These are phyloP conservation scores for Scytalidium lignicola DNA, from an alignment of 2,329 filamentous ascomycete genomes.

Conservation along the genomic window DNA sequence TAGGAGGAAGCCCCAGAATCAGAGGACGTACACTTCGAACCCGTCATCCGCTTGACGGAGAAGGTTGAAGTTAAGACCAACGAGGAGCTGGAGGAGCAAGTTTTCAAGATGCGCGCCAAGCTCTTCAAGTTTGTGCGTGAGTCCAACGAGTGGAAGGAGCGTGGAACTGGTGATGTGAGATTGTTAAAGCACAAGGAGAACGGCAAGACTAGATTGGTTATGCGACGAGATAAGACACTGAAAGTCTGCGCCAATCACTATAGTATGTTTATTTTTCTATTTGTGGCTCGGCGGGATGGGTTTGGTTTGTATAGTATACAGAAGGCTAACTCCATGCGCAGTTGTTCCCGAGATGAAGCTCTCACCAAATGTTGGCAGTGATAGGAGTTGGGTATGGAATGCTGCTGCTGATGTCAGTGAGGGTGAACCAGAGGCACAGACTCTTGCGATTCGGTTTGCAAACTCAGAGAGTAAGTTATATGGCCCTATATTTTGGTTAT, in stretches of 20 bases:
- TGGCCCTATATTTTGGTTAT: background rate
- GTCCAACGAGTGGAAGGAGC: constrained; percentile 96
- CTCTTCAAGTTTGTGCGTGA: constrained; percentile 97
- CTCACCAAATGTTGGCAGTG: constrained; percentile 93
- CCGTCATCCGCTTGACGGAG: constrained; percentile 91
- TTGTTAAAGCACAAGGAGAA: constrained; percentile 99
- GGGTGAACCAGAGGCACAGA: constrained; percentile 93
- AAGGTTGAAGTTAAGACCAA: constrained; percentile 97
- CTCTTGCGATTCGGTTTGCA: constrained; percentile 93
- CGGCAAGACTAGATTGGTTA: constrained; percentile 93
- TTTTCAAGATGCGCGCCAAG: constrained; percentile 99
- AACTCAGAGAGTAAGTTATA: constrained; percentile 83
- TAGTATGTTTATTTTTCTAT: constrained; percentile 58
- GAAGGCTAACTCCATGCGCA: constrained; percentile 32
- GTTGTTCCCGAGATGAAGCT: constrained; percentile 99
- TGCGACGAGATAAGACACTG: constrained; percentile 98
- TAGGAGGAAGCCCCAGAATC: constrained; percentile 76
- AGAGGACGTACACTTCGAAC: constrained; percentile 94
- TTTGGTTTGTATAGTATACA: no score
- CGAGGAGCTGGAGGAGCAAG: constrained; percentile 95
- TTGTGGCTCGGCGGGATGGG: no score
- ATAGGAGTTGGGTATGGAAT: constrained; percentile 99
- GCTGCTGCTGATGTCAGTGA: constrained; percentile 96
- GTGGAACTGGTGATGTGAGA: constrained; percentile 92
- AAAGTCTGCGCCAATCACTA: constrained; percentile 99